Percentiles rank a stretch among this genome's conserved stretches.
These are phyloP conservation scores for Mycena epipterygia DNA, from an alignment of 768 basidiomycete species.

Conservation along the genomic window DNA sequence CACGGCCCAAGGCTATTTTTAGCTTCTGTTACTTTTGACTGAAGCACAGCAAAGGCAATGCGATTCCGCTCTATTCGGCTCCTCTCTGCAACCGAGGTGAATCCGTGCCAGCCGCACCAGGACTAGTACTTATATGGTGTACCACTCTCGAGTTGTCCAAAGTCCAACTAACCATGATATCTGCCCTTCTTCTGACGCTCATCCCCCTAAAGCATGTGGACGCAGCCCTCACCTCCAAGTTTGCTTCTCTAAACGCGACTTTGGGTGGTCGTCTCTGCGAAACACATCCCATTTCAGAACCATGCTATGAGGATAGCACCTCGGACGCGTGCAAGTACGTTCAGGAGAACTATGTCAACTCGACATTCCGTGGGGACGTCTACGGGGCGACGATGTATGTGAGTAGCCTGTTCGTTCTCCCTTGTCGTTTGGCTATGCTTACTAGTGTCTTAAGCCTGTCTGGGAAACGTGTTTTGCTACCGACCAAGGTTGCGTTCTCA, in stretches of 20 bases:
- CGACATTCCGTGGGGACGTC: constrained; percentile 11
- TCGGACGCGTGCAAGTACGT: constrained; percentile 20
- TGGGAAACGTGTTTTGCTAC: constrained; percentile 24
- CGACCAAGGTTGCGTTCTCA: constrained; percentile 21
- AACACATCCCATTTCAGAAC: constrained; percentile 22
- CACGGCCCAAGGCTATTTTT: too few relatives aligned
- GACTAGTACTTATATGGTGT: constrained; percentile 4
- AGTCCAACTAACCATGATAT: constrained; percentile 14
- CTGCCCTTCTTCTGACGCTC: constrained; percentile 17
- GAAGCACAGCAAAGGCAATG: too few relatives aligned
- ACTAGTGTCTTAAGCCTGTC: constrained; percentile 17
- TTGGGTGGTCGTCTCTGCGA: constrained; percentile 20
- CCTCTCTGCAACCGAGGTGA: constrained; percentile 1
- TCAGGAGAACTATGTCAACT: constrained; percentile 21
- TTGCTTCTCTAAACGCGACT: constrained; percentile 18
- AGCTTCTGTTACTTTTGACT: too few relatives aligned
- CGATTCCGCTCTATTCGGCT: background rate
- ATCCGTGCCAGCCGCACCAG: background rate
- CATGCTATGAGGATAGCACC: constrained; percentile 17
- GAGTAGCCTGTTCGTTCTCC: constrained; percentile 1
- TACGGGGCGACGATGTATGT: constrained; percentile 24
- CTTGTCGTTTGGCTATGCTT: constrained; percentile 12
- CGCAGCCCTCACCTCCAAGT: constrained; percentile 11
- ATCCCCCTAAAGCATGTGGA: constrained; percentile 8
- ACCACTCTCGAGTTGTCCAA: constrained; percentile 2